Percentiles rank a stretch among this genome's conserved stretches.
Evolutionary conservation across 306 rosid species (phyloP).

Genomic region (Rubus idaeus): DNA sequence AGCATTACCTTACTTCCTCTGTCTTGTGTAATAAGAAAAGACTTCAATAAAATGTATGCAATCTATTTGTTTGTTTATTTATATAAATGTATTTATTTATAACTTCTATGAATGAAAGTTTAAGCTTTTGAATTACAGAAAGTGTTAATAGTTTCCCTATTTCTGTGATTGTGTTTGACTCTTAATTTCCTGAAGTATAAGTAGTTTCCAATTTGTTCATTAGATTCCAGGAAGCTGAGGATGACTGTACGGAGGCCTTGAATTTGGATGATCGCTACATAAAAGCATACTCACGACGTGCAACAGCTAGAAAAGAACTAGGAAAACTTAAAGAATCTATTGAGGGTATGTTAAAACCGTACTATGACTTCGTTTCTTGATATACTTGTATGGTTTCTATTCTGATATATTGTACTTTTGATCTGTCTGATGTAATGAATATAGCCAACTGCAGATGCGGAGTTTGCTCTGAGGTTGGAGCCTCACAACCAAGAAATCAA

Average conservation of each 20-base stretch:
- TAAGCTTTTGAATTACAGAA: conserved; percentile 12
- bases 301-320: conserved; percentile 86
- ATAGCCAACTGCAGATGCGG: conserved; percentile 73
- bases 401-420: conserved; percentile 25
- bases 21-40: conserved; percentile 4
- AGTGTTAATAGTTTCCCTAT: background rate
- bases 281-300: conserved; percentile 92
- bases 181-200: conserved; percentile 4
- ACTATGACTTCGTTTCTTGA: conserved; percentile 18
- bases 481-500: conserved; percentile 92
- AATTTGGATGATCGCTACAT: conserved; percentile 90
- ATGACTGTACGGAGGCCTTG: conserved; percentile 95
- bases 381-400: background rate
- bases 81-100: background rate
- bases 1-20: conserved; percentile 3
- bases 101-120: background rate
- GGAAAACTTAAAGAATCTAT: conserved; percentile 74
- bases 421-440: conserved; percentile 39
- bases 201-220: conserved; percentile 16
- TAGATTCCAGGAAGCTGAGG: conserved; percentile 87
- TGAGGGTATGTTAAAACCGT: conserved; percentile 59
- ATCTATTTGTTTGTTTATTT: background rate
- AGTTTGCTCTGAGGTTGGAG: conserved; percentile 87
- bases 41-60: background rate
- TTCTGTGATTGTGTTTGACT: background rate